These are phyloP conservation scores for Lablab purpureus DNA, from an alignment of 306 rosid genomes.

Conservation along the genomic window DNA sequence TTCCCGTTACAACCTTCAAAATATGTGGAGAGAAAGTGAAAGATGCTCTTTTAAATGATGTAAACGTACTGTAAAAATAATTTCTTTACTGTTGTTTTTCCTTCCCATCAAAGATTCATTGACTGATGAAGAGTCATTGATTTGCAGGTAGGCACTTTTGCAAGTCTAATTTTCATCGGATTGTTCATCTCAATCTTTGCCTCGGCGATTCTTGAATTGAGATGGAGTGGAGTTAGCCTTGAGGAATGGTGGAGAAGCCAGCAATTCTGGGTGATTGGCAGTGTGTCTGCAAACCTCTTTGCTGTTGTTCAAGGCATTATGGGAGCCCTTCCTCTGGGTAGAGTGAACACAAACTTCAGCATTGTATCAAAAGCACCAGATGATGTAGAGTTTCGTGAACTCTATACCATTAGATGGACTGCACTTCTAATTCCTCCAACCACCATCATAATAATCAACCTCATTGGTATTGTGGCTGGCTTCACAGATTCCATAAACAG, in stretches of 20 bases:
- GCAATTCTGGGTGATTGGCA: constrained; percentile 99
- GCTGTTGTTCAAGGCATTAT: constrained; percentile 77
- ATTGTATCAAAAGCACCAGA: constrained; percentile 81
- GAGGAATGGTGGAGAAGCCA: constrained; percentile 99
- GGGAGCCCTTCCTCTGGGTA: constrained; percentile 62
- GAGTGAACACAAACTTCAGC: constrained; percentile 70
- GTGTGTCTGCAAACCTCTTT: constrained; percentile 85
- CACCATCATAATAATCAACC: constrained; percentile 77
- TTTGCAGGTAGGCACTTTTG: constrained; percentile 86
- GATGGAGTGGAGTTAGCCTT: constrained; percentile 96
- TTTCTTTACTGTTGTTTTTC: neutral
- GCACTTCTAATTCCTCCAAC: constrained; percentile 91
- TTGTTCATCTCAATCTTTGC: constrained; percentile 81
- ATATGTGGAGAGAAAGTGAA: too few species aligned
- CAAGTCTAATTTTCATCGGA: constrained; percentile 77
- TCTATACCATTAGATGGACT: constrained; percentile 89
- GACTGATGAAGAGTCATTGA: constrained; percentile 40
- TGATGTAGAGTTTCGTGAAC: constrained; percentile 77
- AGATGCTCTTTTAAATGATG: too few species aligned
- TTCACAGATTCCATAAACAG: constrained; percentile 93
- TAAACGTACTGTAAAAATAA: neutral
- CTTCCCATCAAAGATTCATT: neutral
- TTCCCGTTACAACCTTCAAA: too few species aligned
- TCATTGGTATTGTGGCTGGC: constrained; percentile 94
- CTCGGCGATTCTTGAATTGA: constrained; percentile 84